Conservation (phyloP, 2,329 filamentous ascomycete species). For the Ramularia endophylla region DNA sequence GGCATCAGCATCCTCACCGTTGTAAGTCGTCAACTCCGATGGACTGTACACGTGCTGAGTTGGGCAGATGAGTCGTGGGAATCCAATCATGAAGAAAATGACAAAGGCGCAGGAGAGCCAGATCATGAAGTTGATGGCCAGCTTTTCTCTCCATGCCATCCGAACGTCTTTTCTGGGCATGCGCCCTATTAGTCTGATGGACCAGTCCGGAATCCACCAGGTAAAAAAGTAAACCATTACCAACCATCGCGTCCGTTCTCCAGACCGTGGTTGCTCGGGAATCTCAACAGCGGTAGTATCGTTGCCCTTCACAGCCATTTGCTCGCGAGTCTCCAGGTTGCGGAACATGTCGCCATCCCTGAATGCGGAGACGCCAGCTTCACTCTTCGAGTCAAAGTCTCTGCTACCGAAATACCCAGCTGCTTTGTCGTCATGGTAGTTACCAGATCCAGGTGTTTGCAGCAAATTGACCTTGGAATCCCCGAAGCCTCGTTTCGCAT, state of each 20-base stretch:
- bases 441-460: conserved; percentile 48
- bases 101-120: conserved; percentile 76
- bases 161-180: conserved; percentile 92
- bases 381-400: conserved; percentile 79
- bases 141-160: conserved; percentile 90
- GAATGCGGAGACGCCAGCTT: conserved; percentile 86
- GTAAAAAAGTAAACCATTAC: conserved; percentile 77
- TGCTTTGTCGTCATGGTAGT: conserved; percentile 68
- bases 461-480: conserved; percentile 55
- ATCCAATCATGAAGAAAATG: conserved; percentile 83
- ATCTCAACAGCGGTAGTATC: conserved; percentile 87
- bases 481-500: conserved; percentile 49
- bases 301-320: conserved; percentile 92
- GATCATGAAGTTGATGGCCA: conserved; percentile 97
- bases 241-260: conserved; percentile 85
- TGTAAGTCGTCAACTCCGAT: conserved; percentile 64
- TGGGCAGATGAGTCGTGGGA: conserved; percentile 84
- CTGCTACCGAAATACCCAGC: conserved; percentile 75
- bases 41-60: conserved; percentile 82
- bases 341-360: conserved; percentile 97
- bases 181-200: conserved; percentile 67
- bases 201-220: conserved; percentile 79
- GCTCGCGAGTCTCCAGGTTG: conserved; percentile 86
- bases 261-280: conserved; percentile 71
- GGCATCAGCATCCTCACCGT: conserved; percentile 62